A percentile compares a stretch with the other conserved stretches of the same genome.
Evolutionary conservation across 345 rosid species (phyloP).

Genomic region (Aurinia saxatilis): DNA sequence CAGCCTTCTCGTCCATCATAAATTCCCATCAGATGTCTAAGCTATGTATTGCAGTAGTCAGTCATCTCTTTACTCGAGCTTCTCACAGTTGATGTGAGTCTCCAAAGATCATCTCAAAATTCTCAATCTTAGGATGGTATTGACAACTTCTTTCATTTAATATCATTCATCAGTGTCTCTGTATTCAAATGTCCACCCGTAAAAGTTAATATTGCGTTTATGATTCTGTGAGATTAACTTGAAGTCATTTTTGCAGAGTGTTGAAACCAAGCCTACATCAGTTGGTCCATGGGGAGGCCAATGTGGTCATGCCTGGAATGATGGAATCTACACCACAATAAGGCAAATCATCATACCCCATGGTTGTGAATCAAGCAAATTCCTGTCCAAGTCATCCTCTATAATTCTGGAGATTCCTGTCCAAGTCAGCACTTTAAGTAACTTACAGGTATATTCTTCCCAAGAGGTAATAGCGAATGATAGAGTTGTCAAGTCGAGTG

Average conservation of each 20-base stretch:
- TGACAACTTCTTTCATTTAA: not conserved
- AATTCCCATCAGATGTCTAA: conserved; percentile 26
- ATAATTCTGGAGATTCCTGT: too few species aligned
- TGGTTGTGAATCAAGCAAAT: too few species aligned
- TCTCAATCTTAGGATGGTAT: conserved; percentile 38
- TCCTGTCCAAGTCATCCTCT: too few species aligned
- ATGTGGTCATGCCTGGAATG: conserved; percentile 64
- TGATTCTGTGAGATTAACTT: conserved; percentile 7
- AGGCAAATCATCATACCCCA: conserved; percentile 61
- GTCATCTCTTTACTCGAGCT: conserved; percentile 13
- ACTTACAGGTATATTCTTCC: conserved; percentile 41
- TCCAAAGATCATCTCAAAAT: conserved; percentile 1
- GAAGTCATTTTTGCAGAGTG: conserved; percentile 35
- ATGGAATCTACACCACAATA: conserved; percentile 52
- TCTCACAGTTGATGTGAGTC: conserved; percentile 2
- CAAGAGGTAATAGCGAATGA: conserved; percentile 38
- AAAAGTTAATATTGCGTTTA: conserved; percentile 2
- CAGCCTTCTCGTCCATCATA: conserved; percentile 28
- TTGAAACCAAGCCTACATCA: conserved; percentile 41
- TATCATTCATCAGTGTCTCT: not conserved
- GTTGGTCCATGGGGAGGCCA: conserved; percentile 92
- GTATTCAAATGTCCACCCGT: not conserved
- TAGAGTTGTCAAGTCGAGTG: conserved; percentile 35
- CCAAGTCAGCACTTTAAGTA: conserved; percentile 40
- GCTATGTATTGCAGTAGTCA: conserved; percentile 12